Percentiles rank a stretch among this genome's conserved stretches.
These are phyloP conservation scores for Nakazawaea wickerhamii DNA, from an alignment of 805 yeast genomes.

Conservation along the genomic window DNA sequence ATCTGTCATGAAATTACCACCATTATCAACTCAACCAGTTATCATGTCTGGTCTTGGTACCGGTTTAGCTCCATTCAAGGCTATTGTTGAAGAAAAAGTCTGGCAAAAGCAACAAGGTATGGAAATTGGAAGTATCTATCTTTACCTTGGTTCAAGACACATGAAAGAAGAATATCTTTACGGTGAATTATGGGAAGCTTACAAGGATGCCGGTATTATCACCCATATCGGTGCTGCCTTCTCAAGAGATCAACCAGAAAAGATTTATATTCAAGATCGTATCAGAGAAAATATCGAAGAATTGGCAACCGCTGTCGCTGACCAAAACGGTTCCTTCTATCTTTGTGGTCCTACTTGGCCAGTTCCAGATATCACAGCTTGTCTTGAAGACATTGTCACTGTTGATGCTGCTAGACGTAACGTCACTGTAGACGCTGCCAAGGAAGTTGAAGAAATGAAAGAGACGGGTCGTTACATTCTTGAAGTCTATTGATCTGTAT, in stretches of 20 bases:
- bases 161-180: slow-evolving; percentile 91
- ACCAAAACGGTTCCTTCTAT: slow-evolving; percentile 83
- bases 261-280: slow-evolving; percentile 91
- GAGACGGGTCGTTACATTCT: slow-evolving; percentile 87
- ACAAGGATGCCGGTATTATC: slow-evolving; percentile 82
- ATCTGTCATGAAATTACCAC: slow-evolving; percentile 94
- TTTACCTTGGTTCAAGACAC: slow-evolving; percentile 92
- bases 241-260: slow-evolving; percentile 94
- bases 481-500: slow-evolving; percentile 93
- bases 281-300: slow-evolving; percentile 72
- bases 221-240: slow-evolving; percentile 97
- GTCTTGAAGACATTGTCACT: slow-evolving; percentile 73
- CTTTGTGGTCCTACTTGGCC: slow-evolving; percentile 99
- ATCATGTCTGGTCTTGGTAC: slow-evolving; percentile 98
- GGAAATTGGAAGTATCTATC: slow-evolving; percentile 82
- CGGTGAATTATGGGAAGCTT: slow-evolving; percentile 97
- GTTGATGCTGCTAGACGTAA: slow-evolving; percentile 69
- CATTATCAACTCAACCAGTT: slow-evolving; percentile 80
- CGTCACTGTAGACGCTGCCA: slow-evolving; percentile 61
- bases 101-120: slow-evolving; percentile 89
- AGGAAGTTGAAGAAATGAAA: slow-evolving; percentile 88
- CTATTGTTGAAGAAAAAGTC: slow-evolving; percentile 90
- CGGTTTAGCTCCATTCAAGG: slow-evolving; percentile 97
- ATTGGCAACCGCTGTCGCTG: slow-evolving; percentile 73
- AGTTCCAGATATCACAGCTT: slow-evolving; percentile 91